phyloP scores from a whole-genome alignment of 139 green algal species.

The Chlorella sorokiniana region DNA sequence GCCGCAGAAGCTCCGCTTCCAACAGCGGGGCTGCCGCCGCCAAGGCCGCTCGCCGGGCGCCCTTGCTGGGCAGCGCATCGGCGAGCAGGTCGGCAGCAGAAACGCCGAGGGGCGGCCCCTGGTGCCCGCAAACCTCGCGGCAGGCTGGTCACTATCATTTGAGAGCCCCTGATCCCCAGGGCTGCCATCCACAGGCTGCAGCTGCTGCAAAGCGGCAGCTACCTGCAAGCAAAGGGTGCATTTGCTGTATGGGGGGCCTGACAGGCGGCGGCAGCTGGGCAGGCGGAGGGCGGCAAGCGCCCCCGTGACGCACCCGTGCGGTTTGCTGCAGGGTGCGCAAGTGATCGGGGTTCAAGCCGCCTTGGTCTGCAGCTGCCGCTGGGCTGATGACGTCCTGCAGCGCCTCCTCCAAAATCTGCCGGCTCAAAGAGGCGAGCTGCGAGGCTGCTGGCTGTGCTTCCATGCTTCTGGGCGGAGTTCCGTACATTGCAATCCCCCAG shows the following conservation, averaged over 20 bases:
- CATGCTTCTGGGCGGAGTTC: neutral
- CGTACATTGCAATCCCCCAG: neutral
- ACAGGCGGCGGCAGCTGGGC: conserved; percentile 2
- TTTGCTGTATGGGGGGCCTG: neutral
- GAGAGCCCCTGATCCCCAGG: neutral
- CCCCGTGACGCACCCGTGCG: neutral
- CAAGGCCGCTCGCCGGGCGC: neutral
- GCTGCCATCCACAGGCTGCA: neutral
- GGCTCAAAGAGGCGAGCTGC: neutral
- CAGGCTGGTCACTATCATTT: neutral
- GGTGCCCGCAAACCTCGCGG: neutral
- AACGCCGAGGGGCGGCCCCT: neutral
- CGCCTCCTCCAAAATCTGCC: neutral
- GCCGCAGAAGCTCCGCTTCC: conserved; percentile 11
- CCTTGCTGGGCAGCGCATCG: conserved; percentile 12
- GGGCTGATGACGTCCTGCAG: neutral
- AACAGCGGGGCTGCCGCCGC: neutral
- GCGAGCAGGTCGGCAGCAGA: neutral
- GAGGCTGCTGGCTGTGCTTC: neutral
- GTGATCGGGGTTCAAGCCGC: neutral
- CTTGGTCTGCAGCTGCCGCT: neutral
- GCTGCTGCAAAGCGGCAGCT: neutral
- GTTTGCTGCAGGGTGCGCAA: neutral
- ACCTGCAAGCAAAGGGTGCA: neutral
- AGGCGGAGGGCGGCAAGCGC: neutral